A percentile compares a stretch with the other conserved stretches of the same genome.
Evolutionary conservation across 331 rosid species (phyloP).

Genomic region (Quercus tomentella): DNA sequence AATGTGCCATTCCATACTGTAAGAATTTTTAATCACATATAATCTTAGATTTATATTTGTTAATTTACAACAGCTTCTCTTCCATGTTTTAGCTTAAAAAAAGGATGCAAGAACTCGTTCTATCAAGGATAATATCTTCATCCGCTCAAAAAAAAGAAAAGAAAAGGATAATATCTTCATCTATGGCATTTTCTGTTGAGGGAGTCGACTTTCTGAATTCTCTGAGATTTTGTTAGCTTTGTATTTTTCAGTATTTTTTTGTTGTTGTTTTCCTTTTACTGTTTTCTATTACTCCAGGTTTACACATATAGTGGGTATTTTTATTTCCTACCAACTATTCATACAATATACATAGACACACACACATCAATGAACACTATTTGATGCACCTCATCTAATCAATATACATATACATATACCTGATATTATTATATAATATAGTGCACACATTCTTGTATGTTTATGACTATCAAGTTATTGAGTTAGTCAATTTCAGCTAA

Average conservation of each 20-base stretch:
- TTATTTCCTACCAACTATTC: not conserved
- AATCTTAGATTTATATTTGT: not conserved
- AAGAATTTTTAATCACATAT: constrained; percentile 25
- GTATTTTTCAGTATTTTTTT: too few relatives aligned
- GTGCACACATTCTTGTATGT: too few relatives aligned
- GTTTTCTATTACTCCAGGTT: too few relatives aligned
- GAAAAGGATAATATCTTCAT: not conserved
- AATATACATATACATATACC: not conserved
- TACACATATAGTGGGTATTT: not conserved
- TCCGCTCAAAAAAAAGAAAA: not conserved
- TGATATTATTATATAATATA: too few relatives aligned
- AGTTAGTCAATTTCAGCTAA: too few relatives aligned
- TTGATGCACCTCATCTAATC: not conserved
- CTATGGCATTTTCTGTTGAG: too few relatives aligned
- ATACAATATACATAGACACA: not conserved
- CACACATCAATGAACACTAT: not conserved
- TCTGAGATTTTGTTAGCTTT: too few relatives aligned
- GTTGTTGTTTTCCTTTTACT: too few relatives aligned
- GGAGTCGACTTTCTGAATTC: too few relatives aligned
- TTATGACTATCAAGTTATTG: too few relatives aligned
- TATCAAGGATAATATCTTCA: not conserved
- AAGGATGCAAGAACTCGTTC: not conserved
- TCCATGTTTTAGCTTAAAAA: not conserved
- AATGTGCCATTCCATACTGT: constrained; percentile 99
- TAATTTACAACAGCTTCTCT: not conserved